phyloP scores from a whole-genome alignment of 2,329 filamentous ascomycete species.

The Akanthomyces uredinophilus region DNA sequence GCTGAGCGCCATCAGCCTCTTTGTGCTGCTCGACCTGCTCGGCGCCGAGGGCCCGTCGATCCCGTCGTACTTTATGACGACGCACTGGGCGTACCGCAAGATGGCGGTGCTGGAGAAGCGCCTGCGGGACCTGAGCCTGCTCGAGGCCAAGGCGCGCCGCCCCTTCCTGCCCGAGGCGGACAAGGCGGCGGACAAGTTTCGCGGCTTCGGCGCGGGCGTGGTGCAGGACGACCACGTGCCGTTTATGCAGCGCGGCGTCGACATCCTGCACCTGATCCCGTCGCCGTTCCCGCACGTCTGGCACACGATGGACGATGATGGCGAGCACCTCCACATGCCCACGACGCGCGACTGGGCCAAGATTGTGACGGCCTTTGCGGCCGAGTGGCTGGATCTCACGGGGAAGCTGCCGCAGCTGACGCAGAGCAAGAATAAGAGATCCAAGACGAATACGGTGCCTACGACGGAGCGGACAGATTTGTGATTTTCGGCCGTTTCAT shows the following conservation, averaged over 20 bases:
- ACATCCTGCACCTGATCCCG: slow-evolving; percentile 86
- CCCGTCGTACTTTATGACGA: slow-evolving; percentile 82
- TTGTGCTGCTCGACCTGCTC: slow-evolving; percentile 86
- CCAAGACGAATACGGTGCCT: slow-evolving; percentile 20
- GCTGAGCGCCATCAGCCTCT: slow-evolving; percentile 76
- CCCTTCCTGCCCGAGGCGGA: slow-evolving; percentile 62
- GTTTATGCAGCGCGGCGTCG: slow-evolving; percentile 80
- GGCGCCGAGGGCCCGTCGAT: slow-evolving; percentile 64
- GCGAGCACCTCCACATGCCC: slow-evolving; percentile 71
- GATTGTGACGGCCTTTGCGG: slow-evolving; percentile 76
- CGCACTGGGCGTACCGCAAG: slow-evolving; percentile 85
- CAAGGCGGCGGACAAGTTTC: slow-evolving; percentile 47
- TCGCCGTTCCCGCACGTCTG: slow-evolving; percentile 76
- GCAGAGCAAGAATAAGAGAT: slow-evolving; percentile 23
- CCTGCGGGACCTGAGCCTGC: slow-evolving; percentile 59
- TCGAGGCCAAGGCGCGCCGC: slow-evolving; percentile 51
- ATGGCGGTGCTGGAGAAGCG: slow-evolving; percentile 71
- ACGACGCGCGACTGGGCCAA: slow-evolving; percentile 84
- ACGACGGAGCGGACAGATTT: slow-evolving; percentile 31
- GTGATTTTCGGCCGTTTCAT: slow-evolving; percentile 16
- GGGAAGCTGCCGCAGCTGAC: slow-evolving; percentile 29
- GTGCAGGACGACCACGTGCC: slow-evolving; percentile 88
- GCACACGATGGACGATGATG: slow-evolving; percentile 83
- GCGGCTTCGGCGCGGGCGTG: slow-evolving; percentile 30
- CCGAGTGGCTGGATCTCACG: slow-evolving; percentile 84